Evolutionary conservation across 345 rosid species (phyloP).

Genomic region (Microthlaspi erraticum): DNA sequence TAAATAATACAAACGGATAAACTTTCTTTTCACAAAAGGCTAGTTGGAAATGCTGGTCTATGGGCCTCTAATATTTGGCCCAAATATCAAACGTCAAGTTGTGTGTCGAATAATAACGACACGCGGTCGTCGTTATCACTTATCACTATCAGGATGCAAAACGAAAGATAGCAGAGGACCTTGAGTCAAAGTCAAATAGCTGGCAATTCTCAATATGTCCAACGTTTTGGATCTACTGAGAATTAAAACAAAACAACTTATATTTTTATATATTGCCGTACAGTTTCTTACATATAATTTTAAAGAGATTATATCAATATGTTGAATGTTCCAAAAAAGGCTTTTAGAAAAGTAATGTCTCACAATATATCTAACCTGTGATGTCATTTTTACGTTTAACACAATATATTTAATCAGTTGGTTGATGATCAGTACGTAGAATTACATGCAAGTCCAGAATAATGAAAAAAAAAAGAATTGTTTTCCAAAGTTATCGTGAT

Average conservation of each 20-base stretch:
- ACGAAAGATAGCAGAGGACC: conserved; percentile 4
- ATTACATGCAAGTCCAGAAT: background rate
- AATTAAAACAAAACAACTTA: background rate
- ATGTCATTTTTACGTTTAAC: background rate
- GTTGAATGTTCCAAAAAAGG: too few species aligned
- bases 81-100: background rate
- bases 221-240: background rate
- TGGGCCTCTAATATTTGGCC: conserved; percentile 9
- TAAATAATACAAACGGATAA: too few species aligned
- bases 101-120: conserved; percentile 1
- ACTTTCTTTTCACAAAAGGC: background rate
- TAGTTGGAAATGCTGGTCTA: background rate
- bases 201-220: conserved; percentile 4
- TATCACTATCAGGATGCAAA: conserved; percentile 5
- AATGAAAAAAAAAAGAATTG: background rate
- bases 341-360: too few species aligned
- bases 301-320: background rate
- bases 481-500: background rate
- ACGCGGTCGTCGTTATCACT: background rate
- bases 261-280: background rate
- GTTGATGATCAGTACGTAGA: background rate
- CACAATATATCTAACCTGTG: background rate
- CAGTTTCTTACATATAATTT: background rate
- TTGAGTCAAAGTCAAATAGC: too few species aligned
- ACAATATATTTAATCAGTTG: background rate